phyloP scores from a whole-genome alignment of 2,329 filamentous ascomycete genomes.

The Talaromyces atroroseus region DNA sequence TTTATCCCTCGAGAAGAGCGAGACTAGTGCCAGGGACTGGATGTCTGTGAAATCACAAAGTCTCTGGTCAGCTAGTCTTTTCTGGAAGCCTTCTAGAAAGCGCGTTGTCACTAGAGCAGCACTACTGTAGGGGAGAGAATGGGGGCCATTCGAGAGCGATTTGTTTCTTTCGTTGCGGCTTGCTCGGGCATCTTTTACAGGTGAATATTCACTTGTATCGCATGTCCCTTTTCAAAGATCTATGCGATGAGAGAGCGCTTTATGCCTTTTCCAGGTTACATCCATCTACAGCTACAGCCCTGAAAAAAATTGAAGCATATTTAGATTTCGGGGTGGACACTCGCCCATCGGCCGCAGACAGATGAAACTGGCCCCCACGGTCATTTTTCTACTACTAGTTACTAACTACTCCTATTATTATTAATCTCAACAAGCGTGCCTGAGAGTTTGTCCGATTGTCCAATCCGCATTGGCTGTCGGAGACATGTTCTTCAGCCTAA shows the following conservation, averaged over 20 bases:
- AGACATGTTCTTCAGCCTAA: not conserved
- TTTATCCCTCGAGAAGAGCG: no score
- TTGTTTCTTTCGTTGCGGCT: not conserved
- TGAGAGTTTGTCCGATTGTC: not conserved
- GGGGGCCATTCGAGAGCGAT: not conserved
- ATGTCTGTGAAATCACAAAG: no score
- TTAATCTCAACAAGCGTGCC: not conserved
- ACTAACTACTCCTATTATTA: no score
- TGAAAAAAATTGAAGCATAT: not conserved
- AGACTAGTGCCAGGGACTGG: no score
- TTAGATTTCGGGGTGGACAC: not conserved
- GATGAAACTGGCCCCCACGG: slow-evolving; percentile 12
- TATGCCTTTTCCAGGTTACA: no score
- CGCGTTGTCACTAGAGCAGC: not conserved
- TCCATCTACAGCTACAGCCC: not conserved
- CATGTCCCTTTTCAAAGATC: not conserved
- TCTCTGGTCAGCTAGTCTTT: no score
- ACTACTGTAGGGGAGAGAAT: not conserved
- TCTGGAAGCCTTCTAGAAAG: slow-evolving; percentile 11
- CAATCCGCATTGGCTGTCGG: not conserved
- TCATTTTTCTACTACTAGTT: no score
- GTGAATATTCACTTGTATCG: no score
- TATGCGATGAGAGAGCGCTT: not conserved
- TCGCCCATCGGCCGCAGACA: slow-evolving; percentile 1
- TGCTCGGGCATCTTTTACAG: not conserved